These are phyloP conservation scores for Trypanosoma conorhini DNA, from an alignment of 208 protist species.

Conservation along the genomic window DNA sequence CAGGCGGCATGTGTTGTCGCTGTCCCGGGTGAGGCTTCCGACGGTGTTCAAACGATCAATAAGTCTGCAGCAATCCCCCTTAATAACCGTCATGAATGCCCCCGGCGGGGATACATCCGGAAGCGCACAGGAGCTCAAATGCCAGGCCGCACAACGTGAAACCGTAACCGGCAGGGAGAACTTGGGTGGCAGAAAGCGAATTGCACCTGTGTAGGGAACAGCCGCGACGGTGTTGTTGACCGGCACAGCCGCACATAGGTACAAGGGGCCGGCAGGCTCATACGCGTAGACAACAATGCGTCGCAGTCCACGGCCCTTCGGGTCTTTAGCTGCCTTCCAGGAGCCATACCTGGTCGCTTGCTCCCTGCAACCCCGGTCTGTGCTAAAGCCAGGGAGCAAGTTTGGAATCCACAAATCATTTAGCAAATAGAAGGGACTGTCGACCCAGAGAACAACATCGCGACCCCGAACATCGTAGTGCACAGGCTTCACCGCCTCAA, in stretches of 20 bases:
- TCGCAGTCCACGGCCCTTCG: slow-evolving; percentile 16
- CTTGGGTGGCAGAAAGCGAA: slow-evolving; percentile 30
- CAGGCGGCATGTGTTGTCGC: slow-evolving; percentile 39
- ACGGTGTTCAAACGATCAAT: slow-evolving; percentile 31
- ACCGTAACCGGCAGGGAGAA: slow-evolving; percentile 37
- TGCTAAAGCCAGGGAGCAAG: slow-evolving; percentile 60
- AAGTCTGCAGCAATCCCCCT: slow-evolving; percentile 56
- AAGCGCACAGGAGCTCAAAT: slow-evolving; percentile 34
- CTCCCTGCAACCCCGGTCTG: slow-evolving; percentile 32
- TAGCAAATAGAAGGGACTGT: slow-evolving; percentile 40
- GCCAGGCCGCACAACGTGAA: slow-evolving; percentile 30
- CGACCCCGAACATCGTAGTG: slow-evolving; percentile 51
- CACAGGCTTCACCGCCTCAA: slow-evolving; percentile 42
- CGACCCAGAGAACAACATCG: slow-evolving; percentile 51
- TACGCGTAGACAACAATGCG: slow-evolving; percentile 45
- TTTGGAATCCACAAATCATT: slow-evolving; percentile 36
- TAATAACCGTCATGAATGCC: slow-evolving; percentile 37
- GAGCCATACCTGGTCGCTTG: slow-evolving; percentile 36
- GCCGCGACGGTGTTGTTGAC: slow-evolving; percentile 46
- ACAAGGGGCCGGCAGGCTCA: slow-evolving; percentile 25
- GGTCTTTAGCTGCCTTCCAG: slow-evolving; percentile 25
- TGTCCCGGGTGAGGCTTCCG: slow-evolving; percentile 23
- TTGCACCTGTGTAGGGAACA: slow-evolving; percentile 27
- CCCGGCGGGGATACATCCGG: slow-evolving; percentile 29
- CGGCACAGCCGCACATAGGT: slow-evolving; percentile 54